These are phyloP conservation scores for Gracilaria caudata DNA, from an alignment of 23 red algal genomes.

Conservation along the genomic window DNA sequence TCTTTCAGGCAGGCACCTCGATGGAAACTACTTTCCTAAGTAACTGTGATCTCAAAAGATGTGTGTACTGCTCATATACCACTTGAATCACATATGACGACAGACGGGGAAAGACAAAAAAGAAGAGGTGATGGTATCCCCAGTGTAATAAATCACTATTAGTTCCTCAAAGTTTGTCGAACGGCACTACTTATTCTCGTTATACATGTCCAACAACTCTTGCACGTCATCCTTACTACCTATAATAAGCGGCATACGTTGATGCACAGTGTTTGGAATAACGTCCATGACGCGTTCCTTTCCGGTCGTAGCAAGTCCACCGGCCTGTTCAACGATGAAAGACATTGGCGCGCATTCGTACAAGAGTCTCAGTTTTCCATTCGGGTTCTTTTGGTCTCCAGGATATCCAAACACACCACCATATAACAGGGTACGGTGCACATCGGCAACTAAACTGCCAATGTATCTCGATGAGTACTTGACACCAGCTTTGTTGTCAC, in stretches of 20 bases:
- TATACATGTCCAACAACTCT: constrained; percentile 91
- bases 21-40: no score
- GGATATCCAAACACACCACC: constrained; percentile 98
- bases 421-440: constrained; percentile 90
- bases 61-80: no score
- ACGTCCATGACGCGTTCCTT: constrained; percentile 88
- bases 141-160: not conserved
- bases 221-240: constrained; percentile 84
- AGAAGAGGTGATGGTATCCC: not conserved
- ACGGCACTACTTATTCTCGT: constrained; percentile 27
- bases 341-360: constrained; percentile 98
- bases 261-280: constrained; percentile 84
- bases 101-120: not conserved
- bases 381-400: constrained; percentile 92
- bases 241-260: constrained; percentile 91
- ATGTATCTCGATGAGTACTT: constrained; percentile 95
- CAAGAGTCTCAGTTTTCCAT: constrained; percentile 93
- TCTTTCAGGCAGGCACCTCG: no score
- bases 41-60: no score
- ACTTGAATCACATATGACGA: not conserved
- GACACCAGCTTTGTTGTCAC: constrained; percentile 49
- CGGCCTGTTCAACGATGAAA: constrained; percentile 94
- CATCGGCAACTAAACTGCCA: constrained; percentile 93
- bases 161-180: not conserved
- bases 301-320: constrained; percentile 90